phyloP scores from a whole-genome alignment of 2,329 filamentous ascomycete genomes.

The Sclerotiophoma versabilis region DNA sequence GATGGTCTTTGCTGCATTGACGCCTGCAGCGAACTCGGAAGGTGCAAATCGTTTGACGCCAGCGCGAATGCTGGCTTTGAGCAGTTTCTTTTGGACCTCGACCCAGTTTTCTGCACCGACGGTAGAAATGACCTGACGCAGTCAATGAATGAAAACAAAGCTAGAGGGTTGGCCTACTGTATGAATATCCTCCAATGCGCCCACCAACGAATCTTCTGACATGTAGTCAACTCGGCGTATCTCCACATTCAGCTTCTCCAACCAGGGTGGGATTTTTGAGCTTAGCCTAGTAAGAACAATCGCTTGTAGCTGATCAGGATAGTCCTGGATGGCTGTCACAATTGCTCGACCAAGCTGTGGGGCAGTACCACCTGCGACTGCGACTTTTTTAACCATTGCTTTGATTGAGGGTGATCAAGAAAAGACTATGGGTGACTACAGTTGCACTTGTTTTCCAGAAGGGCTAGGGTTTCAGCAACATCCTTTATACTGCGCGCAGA shows the following conservation, averaged over 20 bases:
- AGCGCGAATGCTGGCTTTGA: conserved; percentile 57
- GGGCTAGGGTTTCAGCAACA: neutral
- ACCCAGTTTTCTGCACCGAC: conserved; percentile 27
- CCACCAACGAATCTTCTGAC: neutral
- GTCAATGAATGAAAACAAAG: neutral
- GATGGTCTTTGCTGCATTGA: conserved; percentile 23
- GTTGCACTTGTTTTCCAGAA: neutral
- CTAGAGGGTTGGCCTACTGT: neutral
- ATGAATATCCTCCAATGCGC: neutral
- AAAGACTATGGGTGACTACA: too few relatives aligned
- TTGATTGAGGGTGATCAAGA: neutral
- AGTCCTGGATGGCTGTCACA: conserved; percentile 27
- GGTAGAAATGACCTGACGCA: conserved; percentile 27
- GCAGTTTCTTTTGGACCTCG: conserved; percentile 55
- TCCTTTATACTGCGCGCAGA: neutral
- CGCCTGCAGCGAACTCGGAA: conserved; percentile 53
- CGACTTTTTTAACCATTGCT: conserved; percentile 29
- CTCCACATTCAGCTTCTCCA: neutral
- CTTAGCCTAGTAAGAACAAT: conserved; percentile 41
- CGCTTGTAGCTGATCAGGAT: conserved; percentile 29
- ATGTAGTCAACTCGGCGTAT: neutral
- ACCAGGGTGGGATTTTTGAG: conserved; percentile 15
- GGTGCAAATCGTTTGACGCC: conserved; percentile 62
- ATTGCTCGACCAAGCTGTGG: conserved; percentile 34
- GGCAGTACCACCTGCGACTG: conserved; percentile 38